Evolutionary conservation across 306 rosid genomes (phyloP).

Genomic region (Echinosophora koreensis): DNA sequence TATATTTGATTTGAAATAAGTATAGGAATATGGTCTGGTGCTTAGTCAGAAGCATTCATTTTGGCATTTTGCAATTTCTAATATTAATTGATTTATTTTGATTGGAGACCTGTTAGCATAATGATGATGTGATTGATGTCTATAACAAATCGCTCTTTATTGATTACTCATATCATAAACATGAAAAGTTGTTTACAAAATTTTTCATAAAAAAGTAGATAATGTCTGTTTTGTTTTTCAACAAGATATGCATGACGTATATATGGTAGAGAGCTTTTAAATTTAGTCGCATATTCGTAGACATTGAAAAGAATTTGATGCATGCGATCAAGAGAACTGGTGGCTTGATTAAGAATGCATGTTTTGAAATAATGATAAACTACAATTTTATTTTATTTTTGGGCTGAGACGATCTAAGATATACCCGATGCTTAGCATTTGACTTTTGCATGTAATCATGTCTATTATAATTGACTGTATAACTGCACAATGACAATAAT

Average conservation of each 20-base stretch:
- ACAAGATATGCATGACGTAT: conserved; percentile 50
- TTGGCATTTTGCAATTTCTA: background rate
- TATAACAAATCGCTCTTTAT: conserved; percentile 10
- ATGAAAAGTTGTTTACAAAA: conserved; percentile 16
- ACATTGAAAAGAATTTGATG: conserved; percentile 21
- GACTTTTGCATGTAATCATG: conserved; percentile 32
- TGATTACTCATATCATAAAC: conserved; percentile 21
- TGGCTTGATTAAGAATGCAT: conserved; percentile 27
- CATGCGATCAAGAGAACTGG: conserved; percentile 27
- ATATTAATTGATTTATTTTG: conserved; percentile 2
- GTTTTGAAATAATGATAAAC: background rate
- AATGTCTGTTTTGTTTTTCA: conserved; percentile 26
- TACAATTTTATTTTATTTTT: background rate
- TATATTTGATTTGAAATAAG: conserved; percentile 2
- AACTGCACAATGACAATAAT: background rate
- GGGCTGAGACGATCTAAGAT: background rate
- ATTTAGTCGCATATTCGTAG: conserved; percentile 16
- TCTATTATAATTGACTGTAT: conserved; percentile 30
- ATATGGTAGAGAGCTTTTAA: background rate
- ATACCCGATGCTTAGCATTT: conserved; percentile 20
- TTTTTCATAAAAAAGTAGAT: conserved; percentile 9
- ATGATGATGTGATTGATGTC: conserved; percentile 31
- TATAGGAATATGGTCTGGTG: background rate
- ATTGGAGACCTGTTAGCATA: background rate
- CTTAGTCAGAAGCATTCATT: background rate